Conservation (phyloP, 2,329 filamentous ascomycete genomes). For the Penicillium sp. region DNA sequence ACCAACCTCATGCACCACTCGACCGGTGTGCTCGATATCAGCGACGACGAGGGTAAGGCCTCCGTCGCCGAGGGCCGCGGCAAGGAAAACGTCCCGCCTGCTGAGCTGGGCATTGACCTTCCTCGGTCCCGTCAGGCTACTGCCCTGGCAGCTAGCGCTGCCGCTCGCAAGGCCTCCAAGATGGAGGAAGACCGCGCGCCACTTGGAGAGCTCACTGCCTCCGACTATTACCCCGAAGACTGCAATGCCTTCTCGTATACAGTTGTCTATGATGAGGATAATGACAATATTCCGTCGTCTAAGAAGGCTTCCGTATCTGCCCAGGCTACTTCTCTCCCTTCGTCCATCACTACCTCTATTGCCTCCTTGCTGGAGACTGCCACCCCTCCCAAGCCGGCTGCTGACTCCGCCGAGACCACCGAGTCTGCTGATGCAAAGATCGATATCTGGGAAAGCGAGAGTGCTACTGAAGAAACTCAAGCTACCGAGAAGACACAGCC, state of each 20-base stretch:
- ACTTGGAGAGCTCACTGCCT: conserved; percentile 64
- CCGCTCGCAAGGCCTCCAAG: conserved; percentile 53
- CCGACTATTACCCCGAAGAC: conserved; percentile 66
- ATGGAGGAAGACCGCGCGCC: conserved; percentile 64
- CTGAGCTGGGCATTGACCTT: conserved; percentile 58
- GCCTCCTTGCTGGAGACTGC: conserved; percentile 24
- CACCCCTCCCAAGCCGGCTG: conserved; percentile 25
- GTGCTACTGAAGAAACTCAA: conserved; percentile 55
- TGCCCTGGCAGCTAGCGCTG: conserved; percentile 19
- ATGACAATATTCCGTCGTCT: conserved; percentile 13
- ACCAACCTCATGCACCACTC: conserved; percentile 91
- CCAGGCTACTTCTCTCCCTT: conserved; percentile 14
- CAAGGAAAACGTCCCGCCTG: conserved; percentile 91
- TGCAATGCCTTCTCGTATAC: conserved; percentile 63
- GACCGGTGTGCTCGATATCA: conserved; percentile 82
- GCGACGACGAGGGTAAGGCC: conserved; percentile 71
- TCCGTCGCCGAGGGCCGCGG: conserved; percentile 58
- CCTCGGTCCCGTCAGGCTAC: conserved; percentile 37
- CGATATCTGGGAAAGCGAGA: conserved; percentile 37
- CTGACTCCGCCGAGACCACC: conserved; percentile 53
- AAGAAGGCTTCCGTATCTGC: conserved; percentile 17
- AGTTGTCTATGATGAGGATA: conserved; percentile 61
- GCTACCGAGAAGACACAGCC: not conserved
- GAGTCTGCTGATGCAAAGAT: conserved; percentile 37
- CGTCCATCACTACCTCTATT: conserved; percentile 28